These are phyloP conservation scores for Mycena rebaudengoi DNA, from an alignment of 768 basidiomycete genomes.

Conservation along the genomic window DNA sequence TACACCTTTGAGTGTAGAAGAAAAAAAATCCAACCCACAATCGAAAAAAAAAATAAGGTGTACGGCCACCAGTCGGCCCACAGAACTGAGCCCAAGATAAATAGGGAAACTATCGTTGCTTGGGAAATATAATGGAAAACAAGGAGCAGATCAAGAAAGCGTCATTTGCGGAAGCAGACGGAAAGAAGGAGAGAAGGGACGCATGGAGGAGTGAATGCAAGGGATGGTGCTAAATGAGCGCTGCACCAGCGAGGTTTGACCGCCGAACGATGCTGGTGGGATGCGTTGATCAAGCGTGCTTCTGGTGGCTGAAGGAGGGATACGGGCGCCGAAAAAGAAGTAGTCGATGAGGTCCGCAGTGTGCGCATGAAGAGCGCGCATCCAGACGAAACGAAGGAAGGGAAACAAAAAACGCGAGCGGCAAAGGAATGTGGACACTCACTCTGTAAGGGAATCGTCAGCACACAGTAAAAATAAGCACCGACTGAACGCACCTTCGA, in stretches of 20 bases:
- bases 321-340: too few species aligned
- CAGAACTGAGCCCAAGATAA: too few species aligned
- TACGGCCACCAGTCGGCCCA: too few species aligned
- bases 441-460: constrained; percentile 57
- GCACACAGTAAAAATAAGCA: constrained; percentile 1
- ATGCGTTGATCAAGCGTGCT: constrained; percentile 25
- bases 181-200: too few species aligned
- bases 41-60: too few species aligned
- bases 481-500: constrained; percentile 74
- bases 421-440: constrained; percentile 52
- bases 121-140: too few species aligned
- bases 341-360: constrained; percentile 25
- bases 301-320: constrained; percentile 32
- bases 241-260: constrained; percentile 69
- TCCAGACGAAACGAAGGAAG: constrained; percentile 22
- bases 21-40: too few species aligned
- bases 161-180: too few species aligned
- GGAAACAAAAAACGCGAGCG: constrained; percentile 33
- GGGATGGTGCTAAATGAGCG: constrained; percentile 69
- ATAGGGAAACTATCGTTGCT: too few species aligned
- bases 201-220: too few species aligned
- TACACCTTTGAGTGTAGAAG: too few species aligned
- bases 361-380: background rate
- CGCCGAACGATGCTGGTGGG: constrained; percentile 71
- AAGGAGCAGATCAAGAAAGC: too few species aligned